phyloP scores from a whole-genome alignment of 2,329 filamentous ascomycete genomes.

The Fusarium nematophilum region DNA sequence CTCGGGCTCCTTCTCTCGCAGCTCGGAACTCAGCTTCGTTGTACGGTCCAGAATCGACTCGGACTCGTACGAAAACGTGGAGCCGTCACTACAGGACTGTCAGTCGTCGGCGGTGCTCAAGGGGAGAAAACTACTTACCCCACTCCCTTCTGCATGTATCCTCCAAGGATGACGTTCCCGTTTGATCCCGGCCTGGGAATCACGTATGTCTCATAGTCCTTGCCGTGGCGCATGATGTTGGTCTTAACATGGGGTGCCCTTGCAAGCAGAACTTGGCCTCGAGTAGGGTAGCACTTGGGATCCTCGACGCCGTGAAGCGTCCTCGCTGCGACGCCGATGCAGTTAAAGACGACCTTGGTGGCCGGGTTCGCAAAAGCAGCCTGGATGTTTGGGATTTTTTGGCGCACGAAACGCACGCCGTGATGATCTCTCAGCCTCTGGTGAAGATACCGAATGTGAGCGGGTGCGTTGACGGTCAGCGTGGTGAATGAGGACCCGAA shows the following conservation, averaged over 20 bases:
- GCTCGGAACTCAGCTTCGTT: constrained; percentile 44
- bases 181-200: constrained; percentile 53
- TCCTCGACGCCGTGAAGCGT: constrained; percentile 52
- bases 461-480: constrained; percentile 52
- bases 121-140: constrained; percentile 28
- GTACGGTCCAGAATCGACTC: constrained; percentile 53
- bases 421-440: constrained; percentile 40
- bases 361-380: constrained; percentile 41
- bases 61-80: constrained; percentile 52
- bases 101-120: too few relatives aligned
- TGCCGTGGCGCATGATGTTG: constrained; percentile 54
- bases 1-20: constrained; percentile 42
- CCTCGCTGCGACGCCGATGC: constrained; percentile 49
- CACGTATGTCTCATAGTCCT: constrained; percentile 54
- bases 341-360: constrained; percentile 50
- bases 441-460: constrained; percentile 50
- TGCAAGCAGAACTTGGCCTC: constrained; percentile 53
- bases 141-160: constrained; percentile 53
- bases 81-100: constrained; percentile 40
- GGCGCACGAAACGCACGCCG: constrained; percentile 48
- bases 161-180: constrained; percentile 50
- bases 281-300: constrained; percentile 53
- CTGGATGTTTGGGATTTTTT: constrained; percentile 43
- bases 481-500: constrained; percentile 53
- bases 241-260: constrained; percentile 47